phyloP scores from a whole-genome alignment of 805 yeast species.

The Cyberlindnera veronae region DNA sequence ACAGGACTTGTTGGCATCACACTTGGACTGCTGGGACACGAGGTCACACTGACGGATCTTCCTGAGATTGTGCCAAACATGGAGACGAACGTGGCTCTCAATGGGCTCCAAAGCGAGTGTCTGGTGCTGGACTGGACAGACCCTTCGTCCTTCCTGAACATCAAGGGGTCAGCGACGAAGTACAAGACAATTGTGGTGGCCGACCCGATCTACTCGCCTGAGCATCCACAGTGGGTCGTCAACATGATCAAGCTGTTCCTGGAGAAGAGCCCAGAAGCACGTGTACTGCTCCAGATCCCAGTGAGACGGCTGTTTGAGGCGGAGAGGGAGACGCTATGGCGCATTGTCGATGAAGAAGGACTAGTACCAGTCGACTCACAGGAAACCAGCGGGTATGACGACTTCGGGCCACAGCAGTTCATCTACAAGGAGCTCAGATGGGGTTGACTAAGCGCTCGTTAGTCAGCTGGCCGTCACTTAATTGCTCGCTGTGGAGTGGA shows the following conservation, averaged over 20 bases:
- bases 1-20: constrained; percentile 89
- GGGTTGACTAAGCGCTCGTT: constrained; percentile 6
- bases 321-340: constrained; percentile 63
- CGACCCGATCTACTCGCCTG: constrained; percentile 84
- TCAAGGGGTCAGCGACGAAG: constrained; percentile 25
- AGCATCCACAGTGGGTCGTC: constrained; percentile 74
- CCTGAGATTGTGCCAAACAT: constrained; percentile 74
- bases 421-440: constrained; percentile 35
- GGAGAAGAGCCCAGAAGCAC: constrained; percentile 29
- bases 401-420: constrained; percentile 73
- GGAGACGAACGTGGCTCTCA: constrained; percentile 51
- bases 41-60: constrained; percentile 62
- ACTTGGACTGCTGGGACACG: constrained; percentile 48
- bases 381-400: constrained; percentile 64
- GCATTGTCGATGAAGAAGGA: constrained; percentile 38
- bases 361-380: constrained; percentile 30
- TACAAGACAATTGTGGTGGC: constrained; percentile 69
- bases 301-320: constrained; percentile 60
- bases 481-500: not conserved
- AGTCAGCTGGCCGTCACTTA: not conserved
- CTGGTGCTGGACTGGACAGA: constrained; percentile 75
- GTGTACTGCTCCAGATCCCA: constrained; percentile 73
- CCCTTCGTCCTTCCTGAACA: constrained; percentile 40
- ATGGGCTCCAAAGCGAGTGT: constrained; percentile 39
- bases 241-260: constrained; percentile 53